phyloP scores from a whole-genome alignment of 1,284 basidiomycete genomes.

The Fomitopsis palustris region DNA sequence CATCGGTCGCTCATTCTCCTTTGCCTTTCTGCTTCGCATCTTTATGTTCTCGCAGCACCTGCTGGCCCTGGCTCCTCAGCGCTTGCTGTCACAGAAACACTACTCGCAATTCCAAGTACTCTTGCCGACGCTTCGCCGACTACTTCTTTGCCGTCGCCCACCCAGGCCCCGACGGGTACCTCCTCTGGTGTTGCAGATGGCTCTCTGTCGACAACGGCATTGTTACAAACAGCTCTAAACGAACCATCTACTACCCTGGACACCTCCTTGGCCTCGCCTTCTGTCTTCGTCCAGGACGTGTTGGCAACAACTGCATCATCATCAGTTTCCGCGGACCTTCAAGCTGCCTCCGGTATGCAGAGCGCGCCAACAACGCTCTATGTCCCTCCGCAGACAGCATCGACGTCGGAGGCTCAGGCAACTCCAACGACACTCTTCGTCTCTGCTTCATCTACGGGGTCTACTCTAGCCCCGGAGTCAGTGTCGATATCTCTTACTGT shows the following conservation, averaged over 20 bases:
- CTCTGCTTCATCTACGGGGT: neutral
- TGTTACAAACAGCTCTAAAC: neutral
- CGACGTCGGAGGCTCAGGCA: no score
- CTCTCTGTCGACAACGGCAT: neutral
- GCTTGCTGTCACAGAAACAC: neutral
- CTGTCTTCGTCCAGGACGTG: neutral
- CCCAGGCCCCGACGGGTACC: neutral
- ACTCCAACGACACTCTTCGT: neutral
- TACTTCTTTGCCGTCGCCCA: neutral
- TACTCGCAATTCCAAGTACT: neutral
- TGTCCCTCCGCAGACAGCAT: no score
- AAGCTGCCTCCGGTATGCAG: neutral
- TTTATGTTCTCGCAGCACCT: constrained; percentile 14
- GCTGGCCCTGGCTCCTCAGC: neutral
- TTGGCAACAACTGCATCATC: neutral
- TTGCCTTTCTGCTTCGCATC: constrained; percentile 16
- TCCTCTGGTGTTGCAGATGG: neutral
- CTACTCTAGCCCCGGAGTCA: neutral
- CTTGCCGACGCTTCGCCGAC: neutral
- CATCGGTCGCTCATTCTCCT: constrained; percentile 17
- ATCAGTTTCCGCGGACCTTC: neutral
- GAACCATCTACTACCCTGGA: neutral
- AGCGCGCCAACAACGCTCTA: neutral
- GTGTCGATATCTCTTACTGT: neutral
- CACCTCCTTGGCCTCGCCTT: neutral